Conservation (phyloP, 176 grass and related monocot species). For the Cenchrus americanus region DNA sequence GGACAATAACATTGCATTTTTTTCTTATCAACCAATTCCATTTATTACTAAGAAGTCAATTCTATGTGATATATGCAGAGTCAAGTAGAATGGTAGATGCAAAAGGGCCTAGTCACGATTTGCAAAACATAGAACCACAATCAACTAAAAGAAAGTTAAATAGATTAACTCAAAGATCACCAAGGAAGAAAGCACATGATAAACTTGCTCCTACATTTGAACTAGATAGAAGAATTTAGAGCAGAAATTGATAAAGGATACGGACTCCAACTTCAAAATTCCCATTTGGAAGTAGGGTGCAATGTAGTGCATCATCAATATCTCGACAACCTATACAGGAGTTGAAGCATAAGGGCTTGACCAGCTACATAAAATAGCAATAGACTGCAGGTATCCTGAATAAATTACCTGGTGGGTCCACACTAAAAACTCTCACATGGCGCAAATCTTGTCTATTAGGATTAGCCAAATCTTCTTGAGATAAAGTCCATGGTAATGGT, state of each 20-base stretch:
- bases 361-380: conserved; percentile 34
- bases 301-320: conserved; percentile 99
- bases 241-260: conserved; percentile 59
- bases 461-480: conserved; percentile 83
- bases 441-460: conserved; percentile 83
- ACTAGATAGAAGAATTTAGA: conserved; percentile 15
- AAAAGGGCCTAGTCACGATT: conserved; percentile 23
- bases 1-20: not conserved
- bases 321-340: conserved; percentile 85
- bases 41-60: not conserved
- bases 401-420: conserved; percentile 91
- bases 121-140: conserved; percentile 16
- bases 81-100: not conserved
- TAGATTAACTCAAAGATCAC: conserved; percentile 22
- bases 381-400: conserved; percentile 29
- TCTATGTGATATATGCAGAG: not conserved
- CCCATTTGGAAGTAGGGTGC: conserved; percentile 84
- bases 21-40: not conserved
- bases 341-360: conserved; percentile 35
- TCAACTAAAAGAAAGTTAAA: not conserved
- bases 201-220: conserved; percentile 27
- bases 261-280: conserved; percentile 99
- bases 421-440: conserved; percentile 89
- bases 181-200: conserved; percentile 18
- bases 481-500: conserved; percentile 90